Evolutionary conservation across 1,139 yeast genomes (phyloP), one percentile per base, ranked within the genome.

Genomic region (Hansenula anomala): DNA sequence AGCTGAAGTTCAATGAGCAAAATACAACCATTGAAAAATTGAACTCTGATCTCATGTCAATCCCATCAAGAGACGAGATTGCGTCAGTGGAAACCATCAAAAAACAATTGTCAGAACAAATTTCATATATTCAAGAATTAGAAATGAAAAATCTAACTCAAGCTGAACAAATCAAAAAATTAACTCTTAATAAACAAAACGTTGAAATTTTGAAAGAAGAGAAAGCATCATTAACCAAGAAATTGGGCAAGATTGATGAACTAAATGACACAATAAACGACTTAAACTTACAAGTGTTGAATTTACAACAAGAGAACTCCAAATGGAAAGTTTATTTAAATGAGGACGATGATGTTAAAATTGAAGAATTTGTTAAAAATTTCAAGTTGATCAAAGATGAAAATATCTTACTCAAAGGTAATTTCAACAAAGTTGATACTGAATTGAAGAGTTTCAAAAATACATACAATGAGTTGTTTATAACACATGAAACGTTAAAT

Each of bases 141-240:
- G 84, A 81, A 42, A 64, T 71, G 8, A 71, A 74, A 39, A 59
- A 73, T 33, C 59, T 71, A 18, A 68, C 69, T 36, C 75, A 75
- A 42, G 64, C 73, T 10, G 72, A 71, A 37, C 75, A 69, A 34
- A 51, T 72, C 20, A 65, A 67, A 36, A 62, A 61, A 19, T 53
- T 71, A 16, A 63, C 68, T 15, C 61, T 71, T 14, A 59, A 70
- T 30, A 66, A 68, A 36, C 66, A 62, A 40, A 62, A 73, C 13
- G 69, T 71, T 17, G 75, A 73, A 41, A 70, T 79, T 7, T 63
- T 83, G 46, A 70, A 75, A 35, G 68, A 66, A 31, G 83, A 80
- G 46, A 73, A 70, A 46, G 58, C 54, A 7, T 55, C 63, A 16
- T 55, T 77, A 32, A 67, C 67, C 26, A 56, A 59, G 14, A 75